A percentile compares a stretch with the other conserved stretches of the same genome.
phyloP scores from a whole-genome alignment of 2,329 filamentous ascomycete species.

The Colletotrichum euphorbiae region DNA sequence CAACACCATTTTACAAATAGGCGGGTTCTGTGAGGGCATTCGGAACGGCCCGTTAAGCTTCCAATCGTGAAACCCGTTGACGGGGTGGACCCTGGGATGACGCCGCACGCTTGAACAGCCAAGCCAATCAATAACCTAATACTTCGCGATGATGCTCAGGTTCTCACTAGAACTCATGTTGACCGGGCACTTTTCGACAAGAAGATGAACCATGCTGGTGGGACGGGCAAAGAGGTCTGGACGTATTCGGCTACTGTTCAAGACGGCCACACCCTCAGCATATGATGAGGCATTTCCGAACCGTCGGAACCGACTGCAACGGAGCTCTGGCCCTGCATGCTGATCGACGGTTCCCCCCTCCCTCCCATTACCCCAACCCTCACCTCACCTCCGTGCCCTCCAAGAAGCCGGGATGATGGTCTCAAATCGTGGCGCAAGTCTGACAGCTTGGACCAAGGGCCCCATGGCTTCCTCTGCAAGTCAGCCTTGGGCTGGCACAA shows the following conservation, averaged over 20 bases:
- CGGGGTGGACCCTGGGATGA: conserved; percentile 5
- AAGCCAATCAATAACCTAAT: conserved; percentile 18
- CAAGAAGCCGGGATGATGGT: conserved; percentile 11
- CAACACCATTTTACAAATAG: not conserved
- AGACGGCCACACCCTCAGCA: not conserved
- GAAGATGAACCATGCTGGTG: conserved; percentile 29
- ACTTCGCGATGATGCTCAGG: not conserved
- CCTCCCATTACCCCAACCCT: not conserved
- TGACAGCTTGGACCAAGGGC: not conserved
- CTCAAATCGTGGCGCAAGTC: conserved; percentile 21
- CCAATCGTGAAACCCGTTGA: conserved; percentile 13
- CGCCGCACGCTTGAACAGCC: conserved; percentile 16
- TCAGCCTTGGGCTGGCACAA: conserved; percentile 12
- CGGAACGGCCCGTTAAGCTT: conserved; percentile 36
- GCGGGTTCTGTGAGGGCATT: conserved; percentile 16
- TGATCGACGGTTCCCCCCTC: conserved; percentile 1
- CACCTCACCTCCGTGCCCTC: not conserved
- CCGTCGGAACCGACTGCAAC: conserved; percentile 20
- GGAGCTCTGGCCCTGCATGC: conserved; percentile 6
- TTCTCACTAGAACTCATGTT: not conserved
- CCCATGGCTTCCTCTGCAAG: conserved; percentile 1
- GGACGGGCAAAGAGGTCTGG: not conserved
- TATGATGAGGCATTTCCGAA: not conserved
- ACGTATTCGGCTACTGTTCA: not conserved
- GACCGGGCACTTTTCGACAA: conserved; percentile 4